Evolutionary conservation across 2,329 filamentous ascomycete genomes (phyloP).

Genomic region (Ophiostoma piceae): DNA sequence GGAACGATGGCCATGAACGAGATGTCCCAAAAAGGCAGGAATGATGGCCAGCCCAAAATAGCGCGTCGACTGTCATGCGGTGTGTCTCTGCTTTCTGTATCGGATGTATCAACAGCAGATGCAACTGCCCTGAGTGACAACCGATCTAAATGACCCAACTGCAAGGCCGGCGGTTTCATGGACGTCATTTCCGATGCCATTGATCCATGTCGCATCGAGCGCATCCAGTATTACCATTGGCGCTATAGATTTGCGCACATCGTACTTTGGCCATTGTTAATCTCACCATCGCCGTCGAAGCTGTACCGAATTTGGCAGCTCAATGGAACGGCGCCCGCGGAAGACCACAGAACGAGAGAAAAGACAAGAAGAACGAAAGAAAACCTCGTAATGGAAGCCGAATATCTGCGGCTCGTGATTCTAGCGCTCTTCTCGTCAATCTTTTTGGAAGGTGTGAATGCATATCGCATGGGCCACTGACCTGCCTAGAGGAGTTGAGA

Average conservation of each 20-base stretch:
- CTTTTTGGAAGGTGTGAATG: slow-evolving; percentile 10
- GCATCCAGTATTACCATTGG: not conserved
- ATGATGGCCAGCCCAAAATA: not conserved
- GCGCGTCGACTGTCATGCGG: not conserved
- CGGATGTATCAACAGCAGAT: not conserved
- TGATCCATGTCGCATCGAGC: not conserved
- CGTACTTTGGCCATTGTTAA: not conserved
- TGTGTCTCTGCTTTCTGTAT: not conserved
- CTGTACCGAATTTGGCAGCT: slow-evolving; percentile 4
- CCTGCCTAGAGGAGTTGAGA: slow-evolving; percentile 9
- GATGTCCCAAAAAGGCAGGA: not conserved
- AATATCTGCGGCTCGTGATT: not conserved
- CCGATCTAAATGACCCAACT: not conserved
- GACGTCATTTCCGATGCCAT: not conserved
- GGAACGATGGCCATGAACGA: not conserved
- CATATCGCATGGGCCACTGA: not conserved
- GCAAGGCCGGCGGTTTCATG: not conserved
- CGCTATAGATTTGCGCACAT: not conserved
- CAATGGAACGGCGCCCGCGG: not conserved
- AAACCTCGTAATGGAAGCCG: not conserved
- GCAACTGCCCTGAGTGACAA: not conserved
- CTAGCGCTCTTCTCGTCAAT: slow-evolving; percentile 12
- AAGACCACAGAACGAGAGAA: not conserved
- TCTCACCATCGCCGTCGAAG: not conserved
- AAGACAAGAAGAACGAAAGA: not conserved